phyloP scores from a whole-genome alignment of 2,329 filamentous ascomycete species.

The Sordariomycetes sp. region DNA sequence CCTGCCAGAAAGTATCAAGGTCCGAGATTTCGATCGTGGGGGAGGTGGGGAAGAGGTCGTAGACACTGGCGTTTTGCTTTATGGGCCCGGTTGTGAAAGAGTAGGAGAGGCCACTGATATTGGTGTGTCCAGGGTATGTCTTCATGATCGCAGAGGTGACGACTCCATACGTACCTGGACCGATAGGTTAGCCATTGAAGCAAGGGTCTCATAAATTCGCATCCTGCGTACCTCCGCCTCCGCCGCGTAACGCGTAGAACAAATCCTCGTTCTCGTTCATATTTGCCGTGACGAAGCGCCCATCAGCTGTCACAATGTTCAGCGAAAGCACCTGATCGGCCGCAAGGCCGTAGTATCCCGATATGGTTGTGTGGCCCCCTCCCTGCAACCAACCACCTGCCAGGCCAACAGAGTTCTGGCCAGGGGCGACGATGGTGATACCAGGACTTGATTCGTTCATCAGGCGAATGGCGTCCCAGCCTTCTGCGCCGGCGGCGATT shows the following conservation, averaged over 20 bases:
- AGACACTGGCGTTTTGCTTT: too few species aligned
- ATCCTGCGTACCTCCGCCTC: slow-evolving; percentile 17
- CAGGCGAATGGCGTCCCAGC: slow-evolving; percentile 23
- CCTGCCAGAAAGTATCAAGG: slow-evolving; percentile 15
- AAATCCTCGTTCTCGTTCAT: slow-evolving; percentile 32
- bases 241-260: slow-evolving; percentile 43
- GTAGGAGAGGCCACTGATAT: slow-evolving; percentile 20
- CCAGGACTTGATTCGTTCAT: slow-evolving; percentile 10
- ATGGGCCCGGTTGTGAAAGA: slow-evolving; percentile 10
- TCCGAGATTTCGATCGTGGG: slow-evolving; percentile 13
- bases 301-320: slow-evolving; percentile 31
- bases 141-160: slow-evolving; percentile 25
- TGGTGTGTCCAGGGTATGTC: slow-evolving; percentile 20
- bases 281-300: slow-evolving; percentile 28
- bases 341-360: slow-evolving; percentile 30
- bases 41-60: slow-evolving; percentile 2
- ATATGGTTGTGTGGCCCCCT: slow-evolving; percentile 32
- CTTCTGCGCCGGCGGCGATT: slow-evolving; percentile 24
- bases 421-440: slow-evolving; percentile 30
- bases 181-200: too few species aligned
- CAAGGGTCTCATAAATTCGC: too few species aligned
- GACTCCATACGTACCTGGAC: slow-evolving; percentile 27
- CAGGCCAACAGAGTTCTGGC: slow-evolving; percentile 26
- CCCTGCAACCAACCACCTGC: slow-evolving; percentile 37
- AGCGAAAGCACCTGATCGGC: slow-evolving; percentile 36